Evolutionary conservation across 2,329 filamentous ascomycete genomes (phyloP), one percentile per base, ranked within the genome.

Genomic region (Thelonectria discophora): DNA sequence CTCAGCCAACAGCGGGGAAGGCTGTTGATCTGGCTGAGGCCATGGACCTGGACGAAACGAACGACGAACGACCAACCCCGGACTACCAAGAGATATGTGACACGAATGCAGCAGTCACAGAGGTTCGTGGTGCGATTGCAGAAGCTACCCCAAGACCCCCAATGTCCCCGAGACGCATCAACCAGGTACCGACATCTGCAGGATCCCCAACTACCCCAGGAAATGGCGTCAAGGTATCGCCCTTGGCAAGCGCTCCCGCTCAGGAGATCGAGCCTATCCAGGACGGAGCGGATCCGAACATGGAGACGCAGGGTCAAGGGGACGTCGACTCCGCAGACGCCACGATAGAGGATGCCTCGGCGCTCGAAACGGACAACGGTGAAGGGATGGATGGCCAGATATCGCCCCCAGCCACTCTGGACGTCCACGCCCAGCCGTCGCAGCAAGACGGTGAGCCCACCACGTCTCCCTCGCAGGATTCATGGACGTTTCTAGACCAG

Each of bases 321-420:
- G 51, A 34, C 18, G 50, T 30, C 18, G 58, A 64, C 32, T 55
- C 51, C 30, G 56, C 48, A 55, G 69, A 70, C 45, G 59, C 59
- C 47, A 65, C 59, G 11, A 63, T 67, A 62, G 59, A 65, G 46
- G 59, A 63, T 18, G 56, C 47, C 49, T 57, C 55, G 53, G 48
- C 39, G 37, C 30, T 47, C 30, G 47, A 63, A 62, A 49, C 42
- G 21, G 50, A 49, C 24, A 27, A 39, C 21, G 37, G 18, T 55
- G 57, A 56, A 30, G 39, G 43, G n/a, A 53, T 54, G 21, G 58
- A 52, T 53, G 65, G 62, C 13, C 67, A 68, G 50, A 61, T 69
- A 39, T 69, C 69, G 7, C 67, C 69, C 34, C 68, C 67, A 10
- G 61, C 69, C 42, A 71, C 69, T 7, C 67, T 69, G 13, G 8